Percentiles rank a stretch among this genome's conserved stretches.
Conservation (phyloP, 495 filamentous ascomycete species). For the Trichoderma orchidacearum region DNA sequence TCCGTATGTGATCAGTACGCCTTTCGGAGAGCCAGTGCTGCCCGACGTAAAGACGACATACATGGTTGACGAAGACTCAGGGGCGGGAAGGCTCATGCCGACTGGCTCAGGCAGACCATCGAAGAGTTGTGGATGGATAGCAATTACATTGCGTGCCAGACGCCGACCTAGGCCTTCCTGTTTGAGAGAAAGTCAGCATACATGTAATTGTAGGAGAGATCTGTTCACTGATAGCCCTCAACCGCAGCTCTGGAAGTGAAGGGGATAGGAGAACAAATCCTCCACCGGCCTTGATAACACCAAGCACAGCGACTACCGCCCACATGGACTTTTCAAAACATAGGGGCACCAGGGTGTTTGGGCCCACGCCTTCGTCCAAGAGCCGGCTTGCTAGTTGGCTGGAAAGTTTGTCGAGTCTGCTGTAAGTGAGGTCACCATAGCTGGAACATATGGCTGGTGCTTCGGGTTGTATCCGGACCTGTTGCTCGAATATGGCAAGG, state of each 20-base stretch:
- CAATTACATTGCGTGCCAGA: not conserved
- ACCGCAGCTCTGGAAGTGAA: not conserved
- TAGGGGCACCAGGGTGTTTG: conserved; percentile 28
- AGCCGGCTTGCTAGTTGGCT: conserved; percentile 28
- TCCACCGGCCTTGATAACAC: conserved; percentile 19
- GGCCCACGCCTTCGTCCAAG: conserved; percentile 20
- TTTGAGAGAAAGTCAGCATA: too few species aligned
- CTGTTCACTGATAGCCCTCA: not conserved
- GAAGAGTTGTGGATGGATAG: not conserved
- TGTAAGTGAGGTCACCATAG: conserved; percentile 42
- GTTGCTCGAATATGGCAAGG: conserved; percentile 10
- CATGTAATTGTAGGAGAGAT: not conserved
- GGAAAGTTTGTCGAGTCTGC: conserved; percentile 29
- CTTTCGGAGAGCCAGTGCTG: not conserved
- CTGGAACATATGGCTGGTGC: conserved; percentile 20
- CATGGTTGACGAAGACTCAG: not conserved
- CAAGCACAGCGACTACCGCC: conserved; percentile 30
- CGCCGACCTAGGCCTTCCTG: too few species aligned
- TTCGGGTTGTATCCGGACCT: conserved; percentile 6
- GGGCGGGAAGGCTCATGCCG: not conserved
- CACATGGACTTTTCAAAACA: conserved; percentile 30
- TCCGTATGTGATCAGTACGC: not conserved
- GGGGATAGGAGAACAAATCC: not conserved
- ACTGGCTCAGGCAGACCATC: not conserved
- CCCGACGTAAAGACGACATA: not conserved